Base-by-base conservation (phyloP, 2,329 filamentous ascomycete genomes). In the Fusarium nelsonii region DNA sequence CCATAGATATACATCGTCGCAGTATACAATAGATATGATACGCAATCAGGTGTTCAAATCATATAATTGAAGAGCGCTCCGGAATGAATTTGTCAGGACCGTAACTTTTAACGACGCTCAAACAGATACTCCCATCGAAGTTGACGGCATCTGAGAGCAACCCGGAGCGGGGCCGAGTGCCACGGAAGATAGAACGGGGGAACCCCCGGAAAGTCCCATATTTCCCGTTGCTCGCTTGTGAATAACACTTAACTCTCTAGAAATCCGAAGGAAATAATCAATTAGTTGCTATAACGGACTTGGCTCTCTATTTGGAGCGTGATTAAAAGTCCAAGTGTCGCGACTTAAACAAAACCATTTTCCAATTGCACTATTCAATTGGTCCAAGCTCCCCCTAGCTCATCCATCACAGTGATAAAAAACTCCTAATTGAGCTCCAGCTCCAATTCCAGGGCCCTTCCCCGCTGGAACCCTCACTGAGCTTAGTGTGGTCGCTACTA, bases 381-480 rank as follows among this genome's bases (percentile, higher is more conserved):
- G 56, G 56, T 54, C 56, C 49, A 44, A 63, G 52, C 63, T 63
- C 40, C 43, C 39, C 23, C 23, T 20, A 57, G 62, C 43, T 52
- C 60, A 39, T 26, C 32, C 32, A 14, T 43, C 16, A 34, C 36
- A 70, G 56, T 37, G 52, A 52, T 40, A 3, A 28, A 44, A 54
- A 43, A 40, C 65, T 46, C 69, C 41, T 48, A 66, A 49, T 33
- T 39, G 65, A 50, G 53, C 65, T 68, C 36, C 56, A 63, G 50
- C 45, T 57, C 4, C 56, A 63, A 45, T 40, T 57, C 4, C 40
- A 52, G 56, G n/a, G 16, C 14, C 20, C 10, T 8, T 49, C 46
- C 18, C 64, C 57, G 51, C 64, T 63, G 16, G 30, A 50, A 37
- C 23, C 20, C 32, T 40, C 34, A 48, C 45, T 57, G 40, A 63